Evolutionary conservation across 345 rosid species (phyloP).

Genomic region (Salix koriyanagi): DNA sequence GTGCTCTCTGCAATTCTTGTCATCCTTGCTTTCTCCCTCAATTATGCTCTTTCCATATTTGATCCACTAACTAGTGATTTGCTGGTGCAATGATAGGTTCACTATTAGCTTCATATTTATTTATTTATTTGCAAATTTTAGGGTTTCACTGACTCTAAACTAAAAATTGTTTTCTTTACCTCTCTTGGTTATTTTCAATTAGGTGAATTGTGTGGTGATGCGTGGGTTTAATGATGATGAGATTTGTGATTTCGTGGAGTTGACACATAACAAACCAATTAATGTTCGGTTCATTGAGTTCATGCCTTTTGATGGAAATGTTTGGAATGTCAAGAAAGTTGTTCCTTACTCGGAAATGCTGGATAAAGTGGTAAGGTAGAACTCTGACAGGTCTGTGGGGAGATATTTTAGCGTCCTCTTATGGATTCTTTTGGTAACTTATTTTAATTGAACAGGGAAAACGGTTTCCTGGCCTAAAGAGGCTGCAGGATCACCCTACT

Average conservation of each 20-base stretch:
- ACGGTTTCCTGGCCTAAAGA: conserved; percentile 44
- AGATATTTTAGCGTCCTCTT: conserved; percentile 5
- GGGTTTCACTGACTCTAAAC: not conserved
- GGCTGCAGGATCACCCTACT: conserved; percentile 71
- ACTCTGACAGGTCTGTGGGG: conserved; percentile 20
- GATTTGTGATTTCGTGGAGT: conserved; percentile 85
- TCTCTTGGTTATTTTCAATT: not conserved
- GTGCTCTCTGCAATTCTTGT: not conserved
- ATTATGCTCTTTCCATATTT: not conserved
- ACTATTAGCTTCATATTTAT: not conserved
- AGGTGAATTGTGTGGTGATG: conserved; percentile 97
- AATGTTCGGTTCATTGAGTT: conserved; percentile 96
- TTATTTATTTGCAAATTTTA: not conserved
- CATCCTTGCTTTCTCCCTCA: not conserved
- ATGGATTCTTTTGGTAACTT: conserved; percentile 7
- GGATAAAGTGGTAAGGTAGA: conserved; percentile 94
- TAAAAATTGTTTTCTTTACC: not conserved
- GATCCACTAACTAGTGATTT: not conserved
- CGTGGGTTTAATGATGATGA: conserved; percentile 93
- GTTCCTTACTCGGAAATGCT: conserved; percentile 74
- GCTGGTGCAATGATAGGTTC: not conserved
- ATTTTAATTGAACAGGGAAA: conserved; percentile 38
- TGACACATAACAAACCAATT: conserved; percentile 71
- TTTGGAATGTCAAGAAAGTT: conserved; percentile 90
- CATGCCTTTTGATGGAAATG: conserved; percentile 98